Evolutionary conservation across 2,329 filamentous ascomycete genomes (phyloP).

Genomic region (Teratosphaeria nubilosa): DNA sequence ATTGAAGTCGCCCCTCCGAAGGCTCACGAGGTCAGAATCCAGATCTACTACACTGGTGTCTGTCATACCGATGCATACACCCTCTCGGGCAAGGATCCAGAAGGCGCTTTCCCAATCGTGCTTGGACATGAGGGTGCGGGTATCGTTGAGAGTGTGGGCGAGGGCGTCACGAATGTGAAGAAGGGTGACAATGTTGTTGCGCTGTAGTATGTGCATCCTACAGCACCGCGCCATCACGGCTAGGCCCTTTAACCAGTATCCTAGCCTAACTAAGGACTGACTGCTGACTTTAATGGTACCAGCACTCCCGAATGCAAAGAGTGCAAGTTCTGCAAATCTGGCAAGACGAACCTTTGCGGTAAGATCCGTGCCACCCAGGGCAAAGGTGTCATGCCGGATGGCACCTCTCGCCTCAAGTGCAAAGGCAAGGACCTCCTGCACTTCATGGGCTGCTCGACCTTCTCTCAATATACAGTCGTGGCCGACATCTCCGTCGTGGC

Average conservation of each 20-base stretch:
- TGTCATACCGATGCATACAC: conserved; percentile 95
- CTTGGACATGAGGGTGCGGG: conserved; percentile 87
- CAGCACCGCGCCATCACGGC: conserved; percentile 4
- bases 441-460: conserved; percentile 99
- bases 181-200: conserved; percentile 83
- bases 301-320: conserved; percentile 94
- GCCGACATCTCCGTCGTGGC: conserved; percentile 97
- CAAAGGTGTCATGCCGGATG: conserved; percentile 92
- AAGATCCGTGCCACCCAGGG: conserved; percentile 98
- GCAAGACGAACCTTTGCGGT: conserved; percentile 98
- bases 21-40: conserved; percentile 90
- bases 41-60: conserved; percentile 96
- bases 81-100: conserved; percentile 90
- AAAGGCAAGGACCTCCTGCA: conserved; percentile 92
- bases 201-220: conserved; percentile 55
- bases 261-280: background rate
- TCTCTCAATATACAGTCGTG: conserved; percentile 97
- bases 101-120: conserved; percentile 84
- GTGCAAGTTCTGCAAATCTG: conserved; percentile 99
- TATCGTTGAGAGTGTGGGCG: conserved; percentile 85
- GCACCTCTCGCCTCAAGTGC: conserved; percentile 86
- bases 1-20: conserved; percentile 82
- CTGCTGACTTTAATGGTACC: conserved; percentile 1
- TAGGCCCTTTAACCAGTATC: no score
- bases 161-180: conserved; percentile 92